These are phyloP conservation scores for Fusarium duplospermum DNA, from an alignment of 2,329 filamentous ascomycete species.

Conservation along the genomic window DNA sequence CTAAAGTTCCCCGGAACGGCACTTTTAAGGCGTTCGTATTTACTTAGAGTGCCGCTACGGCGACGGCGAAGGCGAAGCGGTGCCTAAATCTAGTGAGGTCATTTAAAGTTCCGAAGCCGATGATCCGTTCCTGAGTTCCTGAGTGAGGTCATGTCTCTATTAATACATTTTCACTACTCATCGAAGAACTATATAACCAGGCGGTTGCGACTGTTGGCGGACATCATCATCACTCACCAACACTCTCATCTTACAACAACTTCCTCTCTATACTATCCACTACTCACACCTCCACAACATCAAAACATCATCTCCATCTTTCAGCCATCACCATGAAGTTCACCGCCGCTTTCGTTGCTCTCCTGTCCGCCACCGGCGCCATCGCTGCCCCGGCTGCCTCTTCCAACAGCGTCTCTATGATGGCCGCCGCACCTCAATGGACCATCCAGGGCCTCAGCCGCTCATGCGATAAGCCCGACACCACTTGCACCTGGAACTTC, in stretches of 20 bases:
- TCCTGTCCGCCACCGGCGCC: slow-evolving; percentile 47
- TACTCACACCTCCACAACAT: background rate
- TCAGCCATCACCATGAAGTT: slow-evolving; percentile 55
- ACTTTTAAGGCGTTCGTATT: background rate
- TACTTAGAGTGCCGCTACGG: background rate
- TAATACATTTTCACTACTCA: background rate
- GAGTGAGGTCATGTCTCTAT: background rate
- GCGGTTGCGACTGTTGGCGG: background rate
- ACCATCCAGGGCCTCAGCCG: slow-evolving; percentile 55
- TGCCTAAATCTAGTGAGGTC: background rate
- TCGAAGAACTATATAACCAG: background rate
- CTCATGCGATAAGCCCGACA: slow-evolving; percentile 52
- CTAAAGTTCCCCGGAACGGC: background rate
- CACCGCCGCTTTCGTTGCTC: slow-evolving; percentile 51
- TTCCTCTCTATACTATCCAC: background rate
- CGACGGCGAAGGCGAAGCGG: background rate
- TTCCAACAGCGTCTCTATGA: slow-evolving; percentile 50
- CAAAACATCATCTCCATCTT: background rate
- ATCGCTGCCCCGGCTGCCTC: slow-evolving; percentile 49
- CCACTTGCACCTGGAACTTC: slow-evolving; percentile 58
- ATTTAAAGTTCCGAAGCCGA: background rate
- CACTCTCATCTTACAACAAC: background rate
- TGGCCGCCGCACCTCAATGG: slow-evolving; percentile 54
- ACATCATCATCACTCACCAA: background rate
- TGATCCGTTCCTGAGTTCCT: background rate